Evolutionary conservation across 2,329 filamentous ascomycete genomes (phyloP).

Genomic region (Cyphellophora attinorum): DNA sequence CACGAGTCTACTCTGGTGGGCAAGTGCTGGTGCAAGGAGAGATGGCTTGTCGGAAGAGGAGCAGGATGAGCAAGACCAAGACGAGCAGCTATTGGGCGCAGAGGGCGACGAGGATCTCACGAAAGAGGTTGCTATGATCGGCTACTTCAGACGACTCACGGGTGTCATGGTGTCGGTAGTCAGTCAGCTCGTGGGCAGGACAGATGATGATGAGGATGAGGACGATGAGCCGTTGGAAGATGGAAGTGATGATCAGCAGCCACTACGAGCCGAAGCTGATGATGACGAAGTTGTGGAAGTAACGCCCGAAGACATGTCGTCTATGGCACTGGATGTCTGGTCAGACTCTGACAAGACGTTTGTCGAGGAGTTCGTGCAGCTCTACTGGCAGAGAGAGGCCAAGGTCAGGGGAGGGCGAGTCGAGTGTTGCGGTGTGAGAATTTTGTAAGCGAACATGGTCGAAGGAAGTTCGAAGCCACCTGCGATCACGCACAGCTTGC

Average conservation of each 20-base stretch:
- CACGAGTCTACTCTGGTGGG: constrained; percentile 58
- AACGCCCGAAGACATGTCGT: constrained; percentile 33
- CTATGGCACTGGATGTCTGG: constrained; percentile 42
- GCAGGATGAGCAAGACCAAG: constrained; percentile 37
- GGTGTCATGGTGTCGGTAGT: constrained; percentile 28
- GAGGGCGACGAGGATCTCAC: constrained; percentile 26
- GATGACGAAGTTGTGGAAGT: constrained; percentile 25
- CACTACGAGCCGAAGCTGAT: constrained; percentile 15
- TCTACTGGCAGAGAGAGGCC: constrained; percentile 37
- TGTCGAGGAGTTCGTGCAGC: constrained; percentile 32
- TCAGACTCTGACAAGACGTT: constrained; percentile 36
- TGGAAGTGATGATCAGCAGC: constrained; percentile 15
- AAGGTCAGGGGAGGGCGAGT: constrained; percentile 33
- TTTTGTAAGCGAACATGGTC: constrained; percentile 26
- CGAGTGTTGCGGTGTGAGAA: constrained; percentile 38
- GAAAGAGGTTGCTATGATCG: constrained; percentile 36
- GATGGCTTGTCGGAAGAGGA: constrained; percentile 45
- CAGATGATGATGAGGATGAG: constrained; percentile 11
- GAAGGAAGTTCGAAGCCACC: too few relatives aligned
- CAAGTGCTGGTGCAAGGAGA: constrained; percentile 52
- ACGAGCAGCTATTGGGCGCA: constrained; percentile 29
- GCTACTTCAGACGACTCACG: constrained; percentile 40
- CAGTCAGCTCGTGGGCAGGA: not conserved
- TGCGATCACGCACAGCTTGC: too few relatives aligned
- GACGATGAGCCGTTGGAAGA: constrained; percentile 8